phyloP scores from a whole-genome alignment of 108 stramenopile species.

The Mayamaea pseudoterrestris region DNA sequence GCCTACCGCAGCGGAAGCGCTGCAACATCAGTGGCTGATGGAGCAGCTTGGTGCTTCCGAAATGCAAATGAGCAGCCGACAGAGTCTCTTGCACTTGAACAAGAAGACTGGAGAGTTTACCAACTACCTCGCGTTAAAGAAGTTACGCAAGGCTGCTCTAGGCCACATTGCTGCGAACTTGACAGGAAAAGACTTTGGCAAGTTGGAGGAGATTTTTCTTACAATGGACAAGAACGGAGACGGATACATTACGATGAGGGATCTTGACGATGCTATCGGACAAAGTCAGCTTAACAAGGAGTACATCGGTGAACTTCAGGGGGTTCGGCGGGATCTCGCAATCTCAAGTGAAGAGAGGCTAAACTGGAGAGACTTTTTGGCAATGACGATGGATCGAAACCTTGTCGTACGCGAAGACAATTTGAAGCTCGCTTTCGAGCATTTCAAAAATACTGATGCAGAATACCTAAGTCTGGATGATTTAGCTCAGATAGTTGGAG shows the following conservation, averaged over 20 bases:
- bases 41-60: constrained; percentile 4
- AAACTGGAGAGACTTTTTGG: constrained; percentile 77
- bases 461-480: constrained; percentile 64
- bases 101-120: constrained; percentile 32
- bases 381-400: constrained; percentile 73
- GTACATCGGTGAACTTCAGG: constrained; percentile 23
- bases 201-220: constrained; percentile 60
- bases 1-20: constrained; percentile 56
- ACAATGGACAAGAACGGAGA: constrained; percentile 55
- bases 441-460: constrained; percentile 56
- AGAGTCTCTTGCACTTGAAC: constrained; percentile 2
- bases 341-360: constrained; percentile 64
- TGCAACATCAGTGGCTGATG: constrained; percentile 67
- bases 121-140: constrained; percentile 73
- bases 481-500: constrained; percentile 65
- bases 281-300: constrained; percentile 20
- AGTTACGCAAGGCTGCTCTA: constrained; percentile 78
- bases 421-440: constrained; percentile 68
- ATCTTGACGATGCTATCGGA: constrained; percentile 55
- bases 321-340: constrained; percentile 42
- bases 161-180: constrained; percentile 68
- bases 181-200: constrained; percentile 57
- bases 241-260: constrained; percentile 59
- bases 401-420: constrained; percentile 72
- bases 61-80: neutral